Evolutionary conservation across 2,329 filamentous ascomycete species (phyloP).

Genomic region (Aspergillus costaricaensis): DNA sequence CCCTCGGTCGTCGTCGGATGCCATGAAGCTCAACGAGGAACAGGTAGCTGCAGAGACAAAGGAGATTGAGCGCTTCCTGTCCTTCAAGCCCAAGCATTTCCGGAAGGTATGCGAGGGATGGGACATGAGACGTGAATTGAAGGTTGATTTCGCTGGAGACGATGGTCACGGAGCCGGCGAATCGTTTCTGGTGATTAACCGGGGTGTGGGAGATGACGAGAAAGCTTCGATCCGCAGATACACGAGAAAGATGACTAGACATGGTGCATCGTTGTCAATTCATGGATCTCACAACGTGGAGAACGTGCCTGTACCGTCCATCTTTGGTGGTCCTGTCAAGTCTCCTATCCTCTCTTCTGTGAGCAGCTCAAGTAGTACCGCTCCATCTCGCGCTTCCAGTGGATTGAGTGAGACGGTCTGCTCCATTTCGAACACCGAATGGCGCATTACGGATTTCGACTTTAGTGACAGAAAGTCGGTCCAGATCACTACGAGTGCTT

Average conservation of each 20-base stretch:
- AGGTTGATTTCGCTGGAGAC: conserved; percentile 86
- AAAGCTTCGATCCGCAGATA: conserved; percentile 58
- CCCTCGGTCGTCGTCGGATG: conserved; percentile 73
- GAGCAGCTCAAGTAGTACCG: conserved; percentile 23
- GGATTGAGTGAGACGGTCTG: conserved; percentile 35
- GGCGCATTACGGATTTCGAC: conserved; percentile 63
- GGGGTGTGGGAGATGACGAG: conserved; percentile 65
- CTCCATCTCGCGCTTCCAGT: conserved; percentile 37
- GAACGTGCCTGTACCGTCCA: conserved; percentile 38
- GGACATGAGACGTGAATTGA: conserved; percentile 85
- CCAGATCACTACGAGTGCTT: conserved; percentile 67
- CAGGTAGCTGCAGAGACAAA: conserved; percentile 75
- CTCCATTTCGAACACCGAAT: conserved; percentile 58
- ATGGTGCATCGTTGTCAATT: conserved; percentile 23
- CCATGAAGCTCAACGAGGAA: conserved; percentile 68
- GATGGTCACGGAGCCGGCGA: conserved; percentile 78
- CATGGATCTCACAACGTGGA: conserved; percentile 12
- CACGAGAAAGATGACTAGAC: conserved; percentile 54
- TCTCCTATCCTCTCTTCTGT: conserved; percentile 23
- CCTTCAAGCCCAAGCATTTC: conserved; percentile 74
- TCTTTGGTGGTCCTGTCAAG: conserved; percentile 52
- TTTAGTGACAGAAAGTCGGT: conserved; percentile 62
- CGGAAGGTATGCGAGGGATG: conserved; percentile 76
- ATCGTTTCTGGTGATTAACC: conserved; percentile 70
- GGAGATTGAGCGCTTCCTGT: conserved; percentile 77